A percentile compares a stretch with the other conserved stretches of the same genome.
These are phyloP conservation scores for Peronosclerospora sorghi DNA, from an alignment of 352 stramenopile species.

Conservation along the genomic window DNA sequence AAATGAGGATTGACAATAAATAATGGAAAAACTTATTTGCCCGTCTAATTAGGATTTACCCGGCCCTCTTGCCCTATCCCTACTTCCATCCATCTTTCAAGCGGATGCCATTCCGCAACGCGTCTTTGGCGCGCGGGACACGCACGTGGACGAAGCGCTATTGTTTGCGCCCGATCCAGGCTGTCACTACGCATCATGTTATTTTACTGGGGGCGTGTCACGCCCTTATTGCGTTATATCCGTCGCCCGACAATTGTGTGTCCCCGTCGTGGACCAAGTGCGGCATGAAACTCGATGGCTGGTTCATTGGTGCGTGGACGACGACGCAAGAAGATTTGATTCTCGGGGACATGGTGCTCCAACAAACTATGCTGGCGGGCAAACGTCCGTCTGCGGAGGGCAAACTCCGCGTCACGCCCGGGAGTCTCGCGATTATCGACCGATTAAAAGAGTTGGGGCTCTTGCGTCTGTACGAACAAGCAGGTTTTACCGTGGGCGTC, in stretches of 20 bases:
- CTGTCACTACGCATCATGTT: constrained; percentile 57
- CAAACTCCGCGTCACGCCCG: constrained; percentile 59
- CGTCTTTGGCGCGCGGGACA: background rate
- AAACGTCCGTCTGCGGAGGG: constrained; percentile 23
- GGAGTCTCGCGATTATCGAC: constrained; percentile 51
- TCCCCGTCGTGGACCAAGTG: background rate
- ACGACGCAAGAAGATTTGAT: constrained; percentile 78
- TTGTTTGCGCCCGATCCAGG: constrained; percentile 74
- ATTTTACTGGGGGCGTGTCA: constrained; percentile 50
- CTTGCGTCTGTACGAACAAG: constrained; percentile 61
- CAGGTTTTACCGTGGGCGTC: constrained; percentile 66
- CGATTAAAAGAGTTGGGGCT: constrained; percentile 52
- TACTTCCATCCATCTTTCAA: constrained; percentile 66
- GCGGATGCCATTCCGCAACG: constrained; percentile 45
- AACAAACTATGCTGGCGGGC: constrained; percentile 27
- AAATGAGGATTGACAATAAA: no score
- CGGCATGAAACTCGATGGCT: constrained; percentile 71
- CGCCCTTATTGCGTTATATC: constrained; percentile 64
- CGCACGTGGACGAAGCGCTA: constrained; percentile 30
- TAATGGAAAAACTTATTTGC: no score
- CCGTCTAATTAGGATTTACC: no score
- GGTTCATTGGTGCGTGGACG: constrained; percentile 76
- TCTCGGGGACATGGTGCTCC: constrained; percentile 54
- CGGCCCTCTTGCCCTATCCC: no score
- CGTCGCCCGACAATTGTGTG: constrained; percentile 61